phyloP scores from a whole-genome alignment of 2,329 filamentous ascomycete genomes.

The Colletotrichum sansevieriae region DNA sequence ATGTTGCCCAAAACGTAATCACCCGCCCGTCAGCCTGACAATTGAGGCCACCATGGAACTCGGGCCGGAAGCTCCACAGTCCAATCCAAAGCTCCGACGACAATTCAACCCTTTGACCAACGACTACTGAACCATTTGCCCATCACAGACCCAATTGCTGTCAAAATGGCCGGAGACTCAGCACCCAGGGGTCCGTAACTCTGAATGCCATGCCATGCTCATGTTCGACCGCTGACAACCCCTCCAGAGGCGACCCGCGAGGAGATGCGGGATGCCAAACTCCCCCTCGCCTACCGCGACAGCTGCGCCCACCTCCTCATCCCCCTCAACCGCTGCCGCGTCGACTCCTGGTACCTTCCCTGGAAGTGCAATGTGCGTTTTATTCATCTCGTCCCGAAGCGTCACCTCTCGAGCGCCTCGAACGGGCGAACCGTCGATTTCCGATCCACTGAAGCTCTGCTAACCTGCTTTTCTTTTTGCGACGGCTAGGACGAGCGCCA shows the following conservation, averaged over 20 bases:
- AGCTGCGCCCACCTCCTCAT: constrained; percentile 95
- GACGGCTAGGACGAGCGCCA: constrained; percentile 86
- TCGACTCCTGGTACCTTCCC: constrained; percentile 91
- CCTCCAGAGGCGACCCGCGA: constrained; percentile 75
- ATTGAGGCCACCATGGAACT: constrained; percentile 25
- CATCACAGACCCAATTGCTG: constrained; percentile 37
- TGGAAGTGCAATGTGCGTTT: constrained; percentile 95
- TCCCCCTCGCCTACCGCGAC: constrained; percentile 93
- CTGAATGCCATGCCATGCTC: background rate
- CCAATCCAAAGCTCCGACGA: constrained; percentile 42
- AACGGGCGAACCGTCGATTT: too few species aligned
- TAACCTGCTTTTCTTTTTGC: constrained; percentile 24
- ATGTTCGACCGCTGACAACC: constrained; percentile 19
- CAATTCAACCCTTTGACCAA: constrained; percentile 37
- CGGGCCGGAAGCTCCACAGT: constrained; percentile 35
- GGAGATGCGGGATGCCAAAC: constrained; percentile 91
- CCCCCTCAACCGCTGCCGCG: constrained; percentile 93
- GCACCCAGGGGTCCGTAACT: constrained; percentile 38
- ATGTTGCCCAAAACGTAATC: constrained; percentile 19
- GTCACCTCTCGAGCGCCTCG: background rate
- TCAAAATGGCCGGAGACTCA: constrained; percentile 42
- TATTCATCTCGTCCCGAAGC: background rate
- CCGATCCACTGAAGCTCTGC: constrained; percentile 12
- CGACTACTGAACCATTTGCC: constrained; percentile 35
- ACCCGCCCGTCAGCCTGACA: constrained; percentile 3